Evolutionary conservation across 2,329 filamentous ascomycete species (phyloP).

Genomic region (Penicillium concentricum): DNA sequence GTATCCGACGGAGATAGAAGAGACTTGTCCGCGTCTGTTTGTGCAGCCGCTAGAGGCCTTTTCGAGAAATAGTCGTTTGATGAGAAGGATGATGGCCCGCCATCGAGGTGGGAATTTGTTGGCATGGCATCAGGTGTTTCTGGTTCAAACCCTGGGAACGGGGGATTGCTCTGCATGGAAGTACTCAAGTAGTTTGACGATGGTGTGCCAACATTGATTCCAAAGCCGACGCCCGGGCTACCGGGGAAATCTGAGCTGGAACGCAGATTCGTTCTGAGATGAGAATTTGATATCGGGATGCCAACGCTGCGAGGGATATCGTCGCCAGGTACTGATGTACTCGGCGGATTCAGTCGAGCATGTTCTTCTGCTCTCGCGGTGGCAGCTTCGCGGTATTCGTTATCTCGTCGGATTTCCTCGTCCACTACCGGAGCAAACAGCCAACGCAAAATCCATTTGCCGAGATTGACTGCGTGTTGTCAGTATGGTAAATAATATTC

Average conservation of each 20-base stretch:
- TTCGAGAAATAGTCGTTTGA: constrained; percentile 74
- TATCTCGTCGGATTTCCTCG: constrained; percentile 83
- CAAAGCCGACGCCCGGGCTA: constrained; percentile 67
- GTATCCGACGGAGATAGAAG: constrained; percentile 48
- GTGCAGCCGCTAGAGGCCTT: constrained; percentile 43
- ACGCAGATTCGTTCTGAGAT: constrained; percentile 56
- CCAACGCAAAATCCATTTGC: constrained; percentile 93
- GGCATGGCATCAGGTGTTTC: constrained; percentile 42
- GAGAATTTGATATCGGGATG: constrained; percentile 33
- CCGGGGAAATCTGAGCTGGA: constrained; percentile 61
- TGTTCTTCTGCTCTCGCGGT: constrained; percentile 63
- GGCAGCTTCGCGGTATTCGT: constrained; percentile 67
- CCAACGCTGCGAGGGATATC: constrained; percentile 28
- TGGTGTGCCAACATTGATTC: constrained; percentile 66
- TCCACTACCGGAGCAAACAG: constrained; percentile 86
- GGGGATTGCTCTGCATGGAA: constrained; percentile 33
- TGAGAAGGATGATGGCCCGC: constrained; percentile 52
- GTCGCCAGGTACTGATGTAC: constrained; percentile 62
- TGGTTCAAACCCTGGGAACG: constrained; percentile 27
- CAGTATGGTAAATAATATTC: neutral
- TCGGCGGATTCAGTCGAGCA: constrained; percentile 54
- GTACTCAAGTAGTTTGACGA: constrained; percentile 31
- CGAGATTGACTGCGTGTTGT: constrained; percentile 72
- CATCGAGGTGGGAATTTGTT: constrained; percentile 51
- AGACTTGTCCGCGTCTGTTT: constrained; percentile 48